Percentiles rank a stretch among this genome's conserved stretches.
phyloP scores from a whole-genome alignment of 495 filamentous ascomycete genomes.

The Aspergillus bridgeri region DNA sequence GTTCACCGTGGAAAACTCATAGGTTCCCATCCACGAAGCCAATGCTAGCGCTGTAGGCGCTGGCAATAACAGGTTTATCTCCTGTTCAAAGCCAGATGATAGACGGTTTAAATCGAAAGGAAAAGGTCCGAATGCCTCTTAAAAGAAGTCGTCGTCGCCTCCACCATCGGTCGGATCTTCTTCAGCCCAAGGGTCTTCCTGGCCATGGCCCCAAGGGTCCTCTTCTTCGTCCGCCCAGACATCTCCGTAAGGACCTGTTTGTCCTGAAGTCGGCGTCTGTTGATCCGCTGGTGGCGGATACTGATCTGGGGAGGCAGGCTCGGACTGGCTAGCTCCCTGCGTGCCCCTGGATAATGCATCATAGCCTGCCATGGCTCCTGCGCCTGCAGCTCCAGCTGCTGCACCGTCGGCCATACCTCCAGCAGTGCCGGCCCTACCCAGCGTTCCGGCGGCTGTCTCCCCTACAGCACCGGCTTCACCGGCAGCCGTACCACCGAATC shows the following conservation, averaged over 20 bases:
- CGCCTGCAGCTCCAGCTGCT: conserved; percentile 45
- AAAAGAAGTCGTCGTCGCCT: conserved; percentile 39
- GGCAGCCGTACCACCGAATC: conserved; percentile 46
- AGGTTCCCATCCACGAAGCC: too few relatives aligned
- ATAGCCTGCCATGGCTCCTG: conserved; percentile 60
- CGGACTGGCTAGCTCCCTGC: conserved; percentile 17
- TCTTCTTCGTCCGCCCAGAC: conserved; percentile 26
- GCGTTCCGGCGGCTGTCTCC: conserved; percentile 32
- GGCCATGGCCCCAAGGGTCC: conserved; percentile 33
- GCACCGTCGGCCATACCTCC: conserved; percentile 42
- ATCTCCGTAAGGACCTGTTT: conserved; percentile 24
- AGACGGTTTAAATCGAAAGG: not conserved
- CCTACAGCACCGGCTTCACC: conserved; percentile 42
- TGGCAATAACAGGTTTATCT: too few relatives aligned
- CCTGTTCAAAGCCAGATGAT: too few relatives aligned
- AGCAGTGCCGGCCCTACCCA: conserved; percentile 33
- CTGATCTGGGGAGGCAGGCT: conserved; percentile 20
- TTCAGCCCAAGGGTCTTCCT: conserved; percentile 37
- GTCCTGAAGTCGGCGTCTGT: conserved; percentile 10
- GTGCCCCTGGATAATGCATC: conserved; percentile 59
- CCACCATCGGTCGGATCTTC: conserved; percentile 22
- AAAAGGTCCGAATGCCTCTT: conserved; percentile 19
- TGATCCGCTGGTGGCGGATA: conserved; percentile 19
- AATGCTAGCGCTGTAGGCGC: too few relatives aligned
- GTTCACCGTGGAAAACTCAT: too few relatives aligned